These are phyloP conservation scores for Orobanche coerulescens DNA, from an alignment of 257 asterid species.

Conservation along the genomic window DNA sequence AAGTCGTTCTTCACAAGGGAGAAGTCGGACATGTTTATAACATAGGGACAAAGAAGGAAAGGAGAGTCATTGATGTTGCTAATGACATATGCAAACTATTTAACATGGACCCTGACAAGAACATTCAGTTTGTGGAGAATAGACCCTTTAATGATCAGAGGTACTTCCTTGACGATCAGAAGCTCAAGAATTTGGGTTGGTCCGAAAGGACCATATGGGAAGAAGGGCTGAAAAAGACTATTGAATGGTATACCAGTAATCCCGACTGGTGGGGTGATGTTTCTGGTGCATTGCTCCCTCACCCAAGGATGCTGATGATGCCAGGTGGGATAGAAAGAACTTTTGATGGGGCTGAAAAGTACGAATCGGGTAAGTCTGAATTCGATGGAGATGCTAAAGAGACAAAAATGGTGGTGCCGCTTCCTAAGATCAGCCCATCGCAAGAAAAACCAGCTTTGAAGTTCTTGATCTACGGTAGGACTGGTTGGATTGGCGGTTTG, in stretches of 20 bases:
- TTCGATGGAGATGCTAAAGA: slow-evolving; percentile 35
- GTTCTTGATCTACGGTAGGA: slow-evolving; percentile 88
- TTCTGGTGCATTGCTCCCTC: slow-evolving; percentile 94
- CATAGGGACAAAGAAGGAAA: slow-evolving; percentile 87
- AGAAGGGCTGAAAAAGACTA: slow-evolving; percentile 83
- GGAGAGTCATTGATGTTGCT: slow-evolving; percentile 93
- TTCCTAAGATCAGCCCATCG: slow-evolving; percentile 33
- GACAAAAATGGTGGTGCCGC: slow-evolving; percentile 45
- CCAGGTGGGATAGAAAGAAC: slow-evolving; percentile 75
- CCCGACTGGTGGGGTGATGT: slow-evolving; percentile 99
- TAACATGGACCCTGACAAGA: slow-evolving; percentile 63
- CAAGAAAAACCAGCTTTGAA: slow-evolving; percentile 48
- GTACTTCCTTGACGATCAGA: slow-evolving; percentile 91
- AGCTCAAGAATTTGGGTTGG: slow-evolving; percentile 84
- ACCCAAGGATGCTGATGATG: slow-evolving; percentile 95
- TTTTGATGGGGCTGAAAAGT: slow-evolving; percentile 62
- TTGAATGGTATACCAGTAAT: slow-evolving; percentile 75
- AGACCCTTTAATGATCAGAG: slow-evolving; percentile 97
- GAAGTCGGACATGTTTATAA: slow-evolving; percentile 96
- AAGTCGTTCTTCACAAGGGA: slow-evolving; percentile 81
- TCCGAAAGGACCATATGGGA: slow-evolving; percentile 78
- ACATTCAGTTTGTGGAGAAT: slow-evolving; percentile 78
- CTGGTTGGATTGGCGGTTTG: slow-evolving; percentile 96
- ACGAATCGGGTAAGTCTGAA: slow-evolving; percentile 47
- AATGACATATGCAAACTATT: slow-evolving; percentile 73